phyloP scores from a whole-genome alignment of 2,329 filamentous ascomycete species.

The Zasmidium angulare region DNA sequence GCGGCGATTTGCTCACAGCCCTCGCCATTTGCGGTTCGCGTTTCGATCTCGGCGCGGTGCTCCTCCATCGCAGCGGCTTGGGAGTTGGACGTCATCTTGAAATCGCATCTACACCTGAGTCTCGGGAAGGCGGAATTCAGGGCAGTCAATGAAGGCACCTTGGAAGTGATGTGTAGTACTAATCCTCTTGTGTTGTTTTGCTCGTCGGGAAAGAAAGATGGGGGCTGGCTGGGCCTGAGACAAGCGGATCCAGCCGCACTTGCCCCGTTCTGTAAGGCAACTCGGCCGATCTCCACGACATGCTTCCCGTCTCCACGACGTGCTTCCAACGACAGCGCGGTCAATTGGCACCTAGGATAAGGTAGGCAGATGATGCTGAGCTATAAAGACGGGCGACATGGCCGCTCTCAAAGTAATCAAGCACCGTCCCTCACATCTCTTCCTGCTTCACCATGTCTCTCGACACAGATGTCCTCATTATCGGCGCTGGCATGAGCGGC shows the following conservation, averaged over 20 bases:
- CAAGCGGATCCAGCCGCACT: not conserved
- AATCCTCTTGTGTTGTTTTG: constrained; percentile 7
- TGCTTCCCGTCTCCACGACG: not conserved
- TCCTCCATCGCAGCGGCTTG: constrained; percentile 7
- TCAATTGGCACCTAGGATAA: not conserved
- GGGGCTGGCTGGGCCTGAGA: not conserved
- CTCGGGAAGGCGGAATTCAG: no score
- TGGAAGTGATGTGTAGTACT: no score
- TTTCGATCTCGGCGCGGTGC: constrained; percentile 22
- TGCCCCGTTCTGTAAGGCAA: not conserved
- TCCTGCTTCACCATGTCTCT: constrained; percentile 29
- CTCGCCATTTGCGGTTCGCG: constrained; percentile 23
- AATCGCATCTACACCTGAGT: not conserved
- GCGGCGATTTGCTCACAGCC: constrained; percentile 26
- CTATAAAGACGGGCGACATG: not conserved
- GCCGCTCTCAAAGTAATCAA: not conserved
- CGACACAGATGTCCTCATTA: constrained; percentile 50
- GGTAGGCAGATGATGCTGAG: not conserved
- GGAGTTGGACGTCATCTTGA: not conserved
- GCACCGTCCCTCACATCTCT: not conserved
- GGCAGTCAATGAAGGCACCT: no score
- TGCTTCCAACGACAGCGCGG: no score
- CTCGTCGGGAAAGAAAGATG: not conserved
- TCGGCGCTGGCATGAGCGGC: constrained; percentile 52
- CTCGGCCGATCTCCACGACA: not conserved